These are phyloP conservation scores for Pseudocercospora musae DNA, from an alignment of 2,329 filamentous ascomycete genomes.

Conservation along the genomic window DNA sequence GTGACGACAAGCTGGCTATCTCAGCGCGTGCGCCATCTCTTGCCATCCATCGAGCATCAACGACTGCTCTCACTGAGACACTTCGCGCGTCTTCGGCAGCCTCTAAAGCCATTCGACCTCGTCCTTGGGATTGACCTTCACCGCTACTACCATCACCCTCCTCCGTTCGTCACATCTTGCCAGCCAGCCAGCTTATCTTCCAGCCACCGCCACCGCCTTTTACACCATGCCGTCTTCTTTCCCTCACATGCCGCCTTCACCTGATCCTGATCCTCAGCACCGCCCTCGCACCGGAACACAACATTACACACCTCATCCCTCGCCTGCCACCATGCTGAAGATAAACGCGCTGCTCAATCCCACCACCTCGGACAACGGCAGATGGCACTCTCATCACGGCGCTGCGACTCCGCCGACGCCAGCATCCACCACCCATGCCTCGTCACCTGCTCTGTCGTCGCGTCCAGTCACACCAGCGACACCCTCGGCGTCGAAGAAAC, in stretches of 20 bases:
- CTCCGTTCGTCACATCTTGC: conserved; percentile 8
- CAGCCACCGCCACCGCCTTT: conserved; percentile 7
- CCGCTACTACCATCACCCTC: conserved; percentile 17
- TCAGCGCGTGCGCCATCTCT: conserved; percentile 6
- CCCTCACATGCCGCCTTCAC: conserved; percentile 20
- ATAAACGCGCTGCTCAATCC: conserved; percentile 44
- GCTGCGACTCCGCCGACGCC: conserved; percentile 28
- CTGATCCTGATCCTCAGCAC: conserved; percentile 15
- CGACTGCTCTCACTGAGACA: conserved; percentile 25
- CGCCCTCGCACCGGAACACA: conserved; percentile 14
- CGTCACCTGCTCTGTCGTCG: conserved; percentile 21
- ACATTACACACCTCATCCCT: conserved; percentile 15
- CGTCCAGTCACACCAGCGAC: conserved; percentile 24
- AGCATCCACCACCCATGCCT: conserved; percentile 20
- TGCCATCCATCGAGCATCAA: conserved; percentile 14
- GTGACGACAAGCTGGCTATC: conserved; percentile 20
- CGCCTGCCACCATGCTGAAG: conserved; percentile 36
- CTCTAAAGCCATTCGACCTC: too few species aligned
- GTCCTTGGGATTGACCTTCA: conserved; percentile 20
- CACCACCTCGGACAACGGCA: conserved; percentile 15
- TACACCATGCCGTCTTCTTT: conserved; percentile 23
- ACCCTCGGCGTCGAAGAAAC: conserved; percentile 33
- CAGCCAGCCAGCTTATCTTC: conserved; percentile 34
- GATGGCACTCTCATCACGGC: conserved; percentile 16
- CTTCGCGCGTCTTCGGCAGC: conserved; percentile 20